Evolutionary conservation across 257 asterid genomes (phyloP), one percentile per base, ranked within the genome.

Genomic region (Mitragyna speciosa): DNA sequence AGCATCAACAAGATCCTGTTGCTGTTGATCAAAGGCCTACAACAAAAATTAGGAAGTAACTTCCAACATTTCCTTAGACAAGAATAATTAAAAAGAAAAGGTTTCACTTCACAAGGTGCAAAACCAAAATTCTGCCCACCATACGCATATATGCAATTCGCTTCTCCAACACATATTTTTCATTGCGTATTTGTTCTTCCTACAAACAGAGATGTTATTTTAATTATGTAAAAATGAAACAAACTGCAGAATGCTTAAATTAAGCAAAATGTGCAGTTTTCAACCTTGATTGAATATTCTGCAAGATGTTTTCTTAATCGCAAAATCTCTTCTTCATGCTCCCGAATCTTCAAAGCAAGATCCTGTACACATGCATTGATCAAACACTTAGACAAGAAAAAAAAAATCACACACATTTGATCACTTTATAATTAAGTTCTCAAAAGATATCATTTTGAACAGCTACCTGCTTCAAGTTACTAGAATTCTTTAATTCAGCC

Each of bases 11-110:
- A 96, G 97, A 89, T 96, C 99, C 84, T 94, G 97, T 68, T 96
- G 98, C 88, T 96, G 99, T 86, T 94, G 98, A 87, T 96, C 98
- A 83, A 96, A 96, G 85, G 97, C 98, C 98, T 95, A 79, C 5
- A 78, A 74, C 78, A 54, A 79, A 79, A 70, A 78, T 76, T 71
- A 79, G 81, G 69, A 78, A 71, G 48, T 24, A 64, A 69, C 41
- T 47, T 69, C 24, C 72, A 81, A 79, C 75, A 82, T 75, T 47
- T 85, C 75, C 74, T 76, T 39, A 59, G 28, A 70, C 63, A 72
- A 68, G 79, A 82, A 43, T 41, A 43, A n/a, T 8, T 8, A 22
- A 45, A 76, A 36, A 77, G 24, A 41, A 16, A 59, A 74, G 26
- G 72, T 63, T 81, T 76, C 72, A 54, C 45, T 71, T 75, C 76